Base-by-base conservation (phyloP, 2,329 filamentous ascomycete genomes). In the Venturia nashicola region DNA sequence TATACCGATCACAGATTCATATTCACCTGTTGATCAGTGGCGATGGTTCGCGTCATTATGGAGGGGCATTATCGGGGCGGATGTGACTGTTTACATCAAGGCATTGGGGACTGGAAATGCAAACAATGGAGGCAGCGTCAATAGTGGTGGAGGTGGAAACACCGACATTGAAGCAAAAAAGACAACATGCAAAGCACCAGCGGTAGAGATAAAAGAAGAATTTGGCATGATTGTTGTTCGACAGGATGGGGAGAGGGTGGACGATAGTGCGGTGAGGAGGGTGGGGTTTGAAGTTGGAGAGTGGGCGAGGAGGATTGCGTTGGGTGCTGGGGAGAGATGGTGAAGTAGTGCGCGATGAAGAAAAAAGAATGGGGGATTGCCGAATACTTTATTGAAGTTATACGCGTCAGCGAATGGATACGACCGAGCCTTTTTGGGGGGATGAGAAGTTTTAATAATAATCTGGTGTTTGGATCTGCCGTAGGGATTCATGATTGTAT, bases 11-110 rank as follows among this genome's bases (percentile, higher is more conserved):
- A 78, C 81, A 20, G 91, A 96, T 71, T 80, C 82, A 7, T 96
- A 95, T 73, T 83, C 85, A 18, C 86, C 89, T 0, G 82, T 89
- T n/a, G 91, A 96, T 70, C 93, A 97, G 76, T 97, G 93, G 91
- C 89, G 95, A 74, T 97, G 93, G 93, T 91, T 94, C 80, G 93
- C 93, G 43, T 93, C 89, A 54, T 82, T 97, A 27, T 97, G 93
- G 93, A 86, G 92, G 11, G 90, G 91, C 11, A 88, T 90, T 63
- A 82, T 92, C 0, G 90, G 89, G 0, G 86, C 93, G 0, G 93
- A 97, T 73, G 77, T 93, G 57, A 88, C 88, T 0, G 79, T 94
- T 36, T 90, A 88, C 70, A 82, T 89, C 20, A 80, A 79, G 51
- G 73, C 76, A 59, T 72, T 70, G 27, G 69, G 66, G 4, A 70